These are phyloP conservation scores for Oidiodendron maius DNA, from an alignment of 495 filamentous ascomycete species.

Conservation along the genomic window DNA sequence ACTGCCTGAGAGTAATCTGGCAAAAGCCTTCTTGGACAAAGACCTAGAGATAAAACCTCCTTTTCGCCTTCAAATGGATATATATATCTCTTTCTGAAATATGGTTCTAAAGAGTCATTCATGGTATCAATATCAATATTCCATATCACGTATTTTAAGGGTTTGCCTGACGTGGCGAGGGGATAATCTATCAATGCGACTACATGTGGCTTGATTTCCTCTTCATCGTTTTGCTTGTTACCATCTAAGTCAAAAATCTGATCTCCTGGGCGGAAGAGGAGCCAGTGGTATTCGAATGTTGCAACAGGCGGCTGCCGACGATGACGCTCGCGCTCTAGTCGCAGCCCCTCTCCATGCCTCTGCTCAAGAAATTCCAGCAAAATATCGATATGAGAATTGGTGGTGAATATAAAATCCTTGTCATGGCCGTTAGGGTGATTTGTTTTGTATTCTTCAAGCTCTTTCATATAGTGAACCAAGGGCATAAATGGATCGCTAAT, in stretches of 20 bases:
- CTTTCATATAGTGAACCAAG: slow-evolving; percentile 1
- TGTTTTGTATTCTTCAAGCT: neutral
- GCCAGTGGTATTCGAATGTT: slow-evolving; percentile 3
- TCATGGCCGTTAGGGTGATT: neutral
- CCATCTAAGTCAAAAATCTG: neutral
- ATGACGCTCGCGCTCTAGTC: neutral
- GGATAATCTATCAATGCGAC: too few relatives aligned
- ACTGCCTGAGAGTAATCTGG: too few relatives aligned
- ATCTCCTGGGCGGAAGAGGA: slow-evolving; percentile 4
- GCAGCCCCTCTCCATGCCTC: neutral
- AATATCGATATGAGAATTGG: slow-evolving; percentile 5
- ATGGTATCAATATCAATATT: too few relatives aligned
- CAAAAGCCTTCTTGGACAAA: too few relatives aligned
- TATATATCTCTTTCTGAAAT: too few relatives aligned
- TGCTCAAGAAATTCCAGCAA: neutral
- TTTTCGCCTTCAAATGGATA: too few relatives aligned
- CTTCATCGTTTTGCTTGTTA: neutral
- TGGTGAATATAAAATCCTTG: neutral
- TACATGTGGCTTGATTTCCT: neutral
- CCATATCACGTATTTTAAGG: too few relatives aligned
- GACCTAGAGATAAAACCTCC: too few relatives aligned
- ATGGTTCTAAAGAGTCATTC: too few relatives aligned
- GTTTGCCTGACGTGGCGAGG: too few relatives aligned
- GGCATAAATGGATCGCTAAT: neutral
- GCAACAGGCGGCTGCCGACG: neutral